Conservation (phyloP, 306 rosid species). For the Medicago truncatula region MtrunA17r5.0-ANR NC_053045.1:62849001-62849500, state of each 20-base stretch:
- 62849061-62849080: conserved; percentile 4
- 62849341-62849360: too few species aligned
- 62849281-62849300: conserved; percentile 8
- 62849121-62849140: neutral
- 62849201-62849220: conserved; percentile 15
- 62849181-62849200: neutral
- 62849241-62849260: neutral
- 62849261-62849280: neutral
- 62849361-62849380: too few species aligned
- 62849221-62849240: neutral
- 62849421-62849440: too few species aligned
- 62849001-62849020: neutral
- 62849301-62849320: neutral
- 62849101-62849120: conserved; percentile 6
- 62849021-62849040: neutral
- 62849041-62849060: conserved; percentile 8
- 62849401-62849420: too few species aligned
- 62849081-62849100: neutral
- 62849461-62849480: too few species aligned
- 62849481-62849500: too few species aligned
- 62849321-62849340: too few species aligned
- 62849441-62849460: too few species aligned
- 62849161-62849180: neutral
- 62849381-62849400: too few species aligned
- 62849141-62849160: conserved; percentile 15